Evolutionary conservation across 1,284 basidiomycete genomes (phyloP).

Genomic region (Mycosarcoma maydis): DNA sequence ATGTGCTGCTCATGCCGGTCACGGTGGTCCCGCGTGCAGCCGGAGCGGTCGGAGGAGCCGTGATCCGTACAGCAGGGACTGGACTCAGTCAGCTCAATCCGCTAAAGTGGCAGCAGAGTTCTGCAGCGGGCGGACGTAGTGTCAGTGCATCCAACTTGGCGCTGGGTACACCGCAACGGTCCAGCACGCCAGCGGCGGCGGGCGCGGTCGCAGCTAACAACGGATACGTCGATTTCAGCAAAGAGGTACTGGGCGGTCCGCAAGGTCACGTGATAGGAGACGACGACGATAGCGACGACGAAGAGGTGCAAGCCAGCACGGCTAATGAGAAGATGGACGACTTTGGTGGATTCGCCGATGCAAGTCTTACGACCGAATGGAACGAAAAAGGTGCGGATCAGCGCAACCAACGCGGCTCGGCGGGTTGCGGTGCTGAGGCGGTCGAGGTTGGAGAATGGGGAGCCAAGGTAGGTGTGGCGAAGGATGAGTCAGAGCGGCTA

Average conservation of each 20-base stretch:
- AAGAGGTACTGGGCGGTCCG: conserved; percentile 37
- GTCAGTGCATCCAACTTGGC: conserved; percentile 8
- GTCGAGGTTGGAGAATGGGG: conserved; percentile 6
- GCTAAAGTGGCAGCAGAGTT: conserved; percentile 50
- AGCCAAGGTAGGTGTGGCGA: too few species aligned
- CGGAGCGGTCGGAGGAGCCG: conserved; percentile 70
- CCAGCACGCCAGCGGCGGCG: conserved; percentile 6
- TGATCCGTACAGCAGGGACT: conserved; percentile 52
- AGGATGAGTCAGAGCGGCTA: too few species aligned
- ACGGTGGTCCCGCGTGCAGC: conserved; percentile 92
- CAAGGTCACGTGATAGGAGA: conserved; percentile 31
- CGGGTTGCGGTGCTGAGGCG: conserved; percentile 1
- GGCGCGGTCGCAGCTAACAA: conserved; percentile 19
- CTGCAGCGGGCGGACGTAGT: conserved; percentile 12
- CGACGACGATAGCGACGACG: conserved; percentile 42
- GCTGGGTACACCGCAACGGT: conserved; percentile 12
- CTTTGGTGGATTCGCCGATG: conserved; percentile 5
- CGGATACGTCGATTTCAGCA: conserved; percentile 56
- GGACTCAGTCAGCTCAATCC: conserved; percentile 53
- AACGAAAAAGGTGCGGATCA: conserved; percentile 16
- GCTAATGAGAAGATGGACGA: conserved; percentile 5
- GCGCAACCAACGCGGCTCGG: conserved; percentile 15
- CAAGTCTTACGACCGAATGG: conserved; percentile 29
- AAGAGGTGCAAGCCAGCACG: conserved; percentile 1
- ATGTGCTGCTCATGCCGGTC: conserved; percentile 87